Conservation (phyloP, 345 rosid genomes). For the Toxicodendron radicans region DNA sequence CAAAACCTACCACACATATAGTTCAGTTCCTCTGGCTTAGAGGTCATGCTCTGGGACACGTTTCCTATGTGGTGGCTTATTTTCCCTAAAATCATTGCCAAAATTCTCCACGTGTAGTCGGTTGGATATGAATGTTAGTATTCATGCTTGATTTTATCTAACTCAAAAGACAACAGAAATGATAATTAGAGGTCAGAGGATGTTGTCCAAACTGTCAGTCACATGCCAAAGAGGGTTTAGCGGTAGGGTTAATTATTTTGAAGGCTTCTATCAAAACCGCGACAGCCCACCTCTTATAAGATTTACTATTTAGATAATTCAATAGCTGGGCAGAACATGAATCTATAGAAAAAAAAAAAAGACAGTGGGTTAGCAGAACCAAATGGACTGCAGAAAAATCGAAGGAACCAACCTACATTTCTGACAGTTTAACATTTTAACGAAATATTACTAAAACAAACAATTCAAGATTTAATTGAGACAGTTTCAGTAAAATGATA, state of each 20-base stretch:
- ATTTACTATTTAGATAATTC: background rate
- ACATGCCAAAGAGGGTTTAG: background rate
- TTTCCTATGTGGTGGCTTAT: constrained; percentile 13
- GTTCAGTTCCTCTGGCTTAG: background rate
- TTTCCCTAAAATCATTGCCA: constrained; percentile 4
- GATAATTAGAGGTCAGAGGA: background rate
- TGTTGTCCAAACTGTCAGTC: background rate
- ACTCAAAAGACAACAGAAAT: background rate
- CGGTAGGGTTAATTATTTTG: background rate
- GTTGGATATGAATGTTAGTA: background rate
- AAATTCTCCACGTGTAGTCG: background rate
- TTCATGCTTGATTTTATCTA: background rate
- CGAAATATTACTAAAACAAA: background rate
- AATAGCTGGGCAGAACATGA: background rate
- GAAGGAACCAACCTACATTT: background rate
- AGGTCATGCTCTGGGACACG: constrained; percentile 11
- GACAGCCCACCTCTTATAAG: background rate
- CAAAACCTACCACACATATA: background rate
- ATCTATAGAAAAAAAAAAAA: no score
- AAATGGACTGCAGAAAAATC: no score
- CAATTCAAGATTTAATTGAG: background rate
- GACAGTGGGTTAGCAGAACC: no score
- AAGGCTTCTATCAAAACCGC: background rate
- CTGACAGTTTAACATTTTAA: background rate
- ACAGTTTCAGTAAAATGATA: background rate